Evolutionary conservation across 164 flowering plant genomes (phyloP).

Genomic region (Chimonanthus praecox): DNA sequence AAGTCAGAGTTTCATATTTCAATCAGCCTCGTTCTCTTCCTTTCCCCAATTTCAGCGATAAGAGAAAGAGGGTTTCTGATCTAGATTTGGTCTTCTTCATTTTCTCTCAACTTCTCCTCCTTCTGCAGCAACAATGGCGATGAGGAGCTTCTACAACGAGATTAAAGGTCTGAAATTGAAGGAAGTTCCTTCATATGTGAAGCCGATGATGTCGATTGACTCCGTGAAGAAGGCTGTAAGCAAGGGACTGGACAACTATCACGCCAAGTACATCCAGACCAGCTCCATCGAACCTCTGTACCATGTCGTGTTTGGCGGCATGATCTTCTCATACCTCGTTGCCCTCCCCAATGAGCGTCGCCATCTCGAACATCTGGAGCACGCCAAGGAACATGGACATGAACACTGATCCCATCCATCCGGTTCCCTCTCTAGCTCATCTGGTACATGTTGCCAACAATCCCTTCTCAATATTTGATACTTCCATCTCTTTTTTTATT

Average conservation of each 20-base stretch:
- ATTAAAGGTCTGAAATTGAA: conserved; percentile 65
- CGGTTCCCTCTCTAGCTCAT: not conserved
- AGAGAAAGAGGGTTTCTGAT: no score
- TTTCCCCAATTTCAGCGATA: no score
- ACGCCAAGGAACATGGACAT: conserved; percentile 52
- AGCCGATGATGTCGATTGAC: conserved; percentile 51
- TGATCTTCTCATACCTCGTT: conserved; percentile 76
- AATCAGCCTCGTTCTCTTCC: no score
- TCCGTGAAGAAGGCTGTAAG: conserved; percentile 39
- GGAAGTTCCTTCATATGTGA: conserved; percentile 61
- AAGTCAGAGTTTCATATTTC: no score
- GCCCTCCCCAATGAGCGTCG: conserved; percentile 95
- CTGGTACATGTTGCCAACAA: conserved; percentile 1
- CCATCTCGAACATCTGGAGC: conserved; percentile 74
- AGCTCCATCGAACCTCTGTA: conserved; percentile 57
- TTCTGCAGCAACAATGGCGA: conserved; percentile 35
- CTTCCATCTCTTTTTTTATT: no score
- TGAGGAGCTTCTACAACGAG: conserved; percentile 66
- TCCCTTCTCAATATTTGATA: no score
- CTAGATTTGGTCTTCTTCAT: no score
- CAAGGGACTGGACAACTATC: conserved; percentile 61
- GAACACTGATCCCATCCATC: conserved; percentile 13
- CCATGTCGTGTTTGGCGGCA: conserved; percentile 85
- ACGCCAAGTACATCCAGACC: conserved; percentile 71
- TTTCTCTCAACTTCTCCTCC: no score